Evolutionary conservation across 192 early-diverging fungal genomes (phyloP), one percentile per base, ranked within the genome.

Genomic region (Podila clonocystis): DNA sequence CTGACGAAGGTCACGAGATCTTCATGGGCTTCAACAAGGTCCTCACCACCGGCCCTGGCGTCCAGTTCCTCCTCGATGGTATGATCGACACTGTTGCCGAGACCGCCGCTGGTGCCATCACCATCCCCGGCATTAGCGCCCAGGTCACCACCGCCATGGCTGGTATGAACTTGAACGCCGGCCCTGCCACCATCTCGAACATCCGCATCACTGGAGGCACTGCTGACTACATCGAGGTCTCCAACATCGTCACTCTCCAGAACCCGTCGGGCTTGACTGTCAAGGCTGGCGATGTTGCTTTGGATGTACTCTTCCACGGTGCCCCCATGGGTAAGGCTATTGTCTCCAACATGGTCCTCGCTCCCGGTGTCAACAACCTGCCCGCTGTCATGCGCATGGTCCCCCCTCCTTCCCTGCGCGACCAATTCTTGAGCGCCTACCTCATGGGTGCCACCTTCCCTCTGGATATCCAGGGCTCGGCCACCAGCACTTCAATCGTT

Each of bases 101-200:
- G 7, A 92, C 91, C 59, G 82, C 91, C 49, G 75, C 89, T 34
- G 91, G 91, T 67, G 55, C 75, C 31, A 79, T 92, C 50, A 82
- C 70, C 19, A 82, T 91, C 52, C 62, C 83, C 28, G 87, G 86
- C 20, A 80, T 92, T 19, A 63, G 82, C 34, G 90, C 90, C 63
- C 75, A 50, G 38, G 87, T 88, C n/a, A 58, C 71, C 48, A 83
- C 89, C 12, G 31, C 64, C 58, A 64, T 92, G 26, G 65, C 75
- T 12, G 91, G 91, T 31, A 82, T 92, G 65, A 86, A 87, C 64
- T 69, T 92, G 58, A 85, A 86, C 67, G 83, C 74, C 5, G 73
- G 84, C 30, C 83, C 84, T 28, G 78, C 87, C 22, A 50, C 73
- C 3, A 86, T 90, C 48, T 85, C 87, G 65, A 67, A 72, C 45